Base-by-base conservation (phyloP, 306 rosid genomes). In the Cicer arietinum region DNA sequence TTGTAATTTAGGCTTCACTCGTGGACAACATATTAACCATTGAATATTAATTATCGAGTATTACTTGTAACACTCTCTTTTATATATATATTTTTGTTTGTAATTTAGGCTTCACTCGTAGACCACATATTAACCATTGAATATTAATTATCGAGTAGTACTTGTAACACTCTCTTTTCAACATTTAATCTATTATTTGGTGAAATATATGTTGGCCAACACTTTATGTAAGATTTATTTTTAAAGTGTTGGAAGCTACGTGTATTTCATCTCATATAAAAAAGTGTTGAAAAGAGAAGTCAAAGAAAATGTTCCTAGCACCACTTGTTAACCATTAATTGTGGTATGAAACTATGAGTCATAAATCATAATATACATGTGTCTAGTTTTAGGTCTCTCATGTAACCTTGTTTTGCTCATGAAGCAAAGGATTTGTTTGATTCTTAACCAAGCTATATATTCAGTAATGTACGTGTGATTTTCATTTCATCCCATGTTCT, bases 391-490 rank as follows among this genome's bases (percentile, higher is more conserved):
- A 58, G 64, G 60, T 30, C 59, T 61, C 62, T 25, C 5, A 4
- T 52, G 7, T 10, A 47, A 12, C 45, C 79, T 71, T 88, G 71
- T 78, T 88, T 86, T 82, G 96, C 85, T 83, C 58, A 86, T 84
- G 85, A 89, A 87, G 92, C 80, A 77, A 92, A 83, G 69, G 51
- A 41, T 58, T 80, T 78, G 17, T 65, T 71, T 67, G 30, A 90
- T 83, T 82, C 46, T 16, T 80, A 17, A 57, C 56, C 80, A 88
- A 82, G 86, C 70, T 14, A 14, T 14, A 14, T 58, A 82, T 25
- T 59, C 20, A 63, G 54, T 45, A 46, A 85, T 85, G 85, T 81
- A 78, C 66, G 85, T 81, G 68, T 81, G 14, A 42, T 62, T 57
- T 67, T 60, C 54, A 39, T 41, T 13, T 22, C 8, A 51, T 10